Evolutionary conservation across 768 basidiomycete genomes (phyloP), one percentile per base, ranked within the genome.

Genomic region (Austroboletus festivus): DNA sequence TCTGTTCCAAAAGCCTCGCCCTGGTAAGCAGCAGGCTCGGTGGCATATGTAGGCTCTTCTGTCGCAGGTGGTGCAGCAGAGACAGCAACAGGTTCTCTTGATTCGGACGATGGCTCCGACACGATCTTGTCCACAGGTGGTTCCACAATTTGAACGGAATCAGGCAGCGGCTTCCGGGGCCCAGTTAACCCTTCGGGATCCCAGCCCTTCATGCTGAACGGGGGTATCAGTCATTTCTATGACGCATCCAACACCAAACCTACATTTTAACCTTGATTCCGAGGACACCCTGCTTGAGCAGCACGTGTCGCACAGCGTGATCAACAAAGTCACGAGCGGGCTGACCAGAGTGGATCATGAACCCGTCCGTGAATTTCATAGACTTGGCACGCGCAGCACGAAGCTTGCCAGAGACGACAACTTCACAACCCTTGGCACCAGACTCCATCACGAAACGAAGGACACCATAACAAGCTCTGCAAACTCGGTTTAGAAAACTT

Each of bases 401-500:
- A 67, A 99, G 92, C 74, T 99, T 99, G 68, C 96, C 96, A 55
- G 95, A 98, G 56, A 99, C 94, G 67, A 98, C 92, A 55, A 99
- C 96, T 73, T 99, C 96, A 68, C 94, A 97, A 71, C 96, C 96
- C 77, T 99, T 99, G 59, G 96, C 96, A 61, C 91, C 91, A 50
- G 95, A 97, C 76, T 99, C 96, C 96, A 99, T 99, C 61, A 99
- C 93, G 78, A 97, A 99, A 66, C 96, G 93, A 66, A 99, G 93
- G 64, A 99, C 96, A 86, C 96, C 96, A 71, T 98, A 99, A 77
- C 95, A 97, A 41, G 93, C 93, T 65, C 91, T 93, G 28, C 13
- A 46, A 28, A 50, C 38, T 20, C 21, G 46, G 35, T 26, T n/a
- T 1, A 53, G 48, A 46, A 41, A 0, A 34, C 26, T 39, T 30